Evolutionary conservation across 2,329 filamentous ascomycete genomes (phyloP).

Genomic region (Penicillium griseofulvum): DNA sequence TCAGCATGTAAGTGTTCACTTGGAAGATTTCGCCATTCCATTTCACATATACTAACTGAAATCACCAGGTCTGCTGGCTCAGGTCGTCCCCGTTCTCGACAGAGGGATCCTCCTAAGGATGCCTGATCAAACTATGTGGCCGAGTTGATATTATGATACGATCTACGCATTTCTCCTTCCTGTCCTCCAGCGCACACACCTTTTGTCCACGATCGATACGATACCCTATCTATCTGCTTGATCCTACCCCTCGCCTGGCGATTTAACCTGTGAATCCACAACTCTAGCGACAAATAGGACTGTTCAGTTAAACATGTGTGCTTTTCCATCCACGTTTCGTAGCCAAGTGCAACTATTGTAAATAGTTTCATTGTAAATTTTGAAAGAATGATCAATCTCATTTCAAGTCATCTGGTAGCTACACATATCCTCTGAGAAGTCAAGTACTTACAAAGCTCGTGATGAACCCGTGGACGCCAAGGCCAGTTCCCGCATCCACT

Average conservation of each 20-base stretch:
- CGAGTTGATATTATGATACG: constrained; percentile 27
- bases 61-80: constrained; percentile 40
- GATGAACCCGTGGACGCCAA: constrained; percentile 23
- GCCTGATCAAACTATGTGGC: constrained; percentile 23
- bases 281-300: constrained; percentile 13
- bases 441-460: neutral
- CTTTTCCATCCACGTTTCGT: constrained; percentile 4
- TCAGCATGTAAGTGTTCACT: constrained; percentile 79
- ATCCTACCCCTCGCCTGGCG: constrained; percentile 15
- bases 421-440: neutral
- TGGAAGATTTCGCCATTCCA: neutral
- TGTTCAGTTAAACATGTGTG: constrained; percentile 12
- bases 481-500: constrained; percentile 19
- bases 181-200: constrained; percentile 22
- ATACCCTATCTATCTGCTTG: constrained; percentile 28
- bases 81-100: constrained; percentile 33
- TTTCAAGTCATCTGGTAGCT: neutral
- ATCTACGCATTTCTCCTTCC: constrained; percentile 26
- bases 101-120: constrained; percentile 29
- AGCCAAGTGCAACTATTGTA: neutral
- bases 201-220: constrained; percentile 27
- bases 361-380: neutral
- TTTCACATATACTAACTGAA: neutral
- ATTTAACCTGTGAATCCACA: constrained; percentile 12
- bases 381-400: neutral